Base-by-base conservation (phyloP, 495 filamentous ascomycete genomes). In the Tuber aestivum region DNA sequence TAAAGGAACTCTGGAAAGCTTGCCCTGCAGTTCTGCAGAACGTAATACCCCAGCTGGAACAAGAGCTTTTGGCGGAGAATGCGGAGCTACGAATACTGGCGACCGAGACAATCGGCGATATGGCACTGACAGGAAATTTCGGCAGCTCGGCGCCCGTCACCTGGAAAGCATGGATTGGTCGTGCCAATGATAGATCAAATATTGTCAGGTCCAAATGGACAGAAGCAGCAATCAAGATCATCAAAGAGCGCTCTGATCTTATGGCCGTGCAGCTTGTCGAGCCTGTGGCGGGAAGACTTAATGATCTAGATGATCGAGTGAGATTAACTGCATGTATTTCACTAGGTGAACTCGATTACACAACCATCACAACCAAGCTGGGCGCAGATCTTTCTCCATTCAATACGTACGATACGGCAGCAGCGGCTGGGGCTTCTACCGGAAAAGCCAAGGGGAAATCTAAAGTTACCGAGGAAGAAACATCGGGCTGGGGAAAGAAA, bases 1-100 rank as follows among this genome's bases (percentile, higher is more conserved):
- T 97, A 38, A 89, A 94, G 69, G 95, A 99, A 83, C 88, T 99
- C 12, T 99, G 95, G 95, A 91, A 93, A 78, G 94, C 94, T 61
- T 93, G 92, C 44, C 94, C 95, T 21, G 87, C 91, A 41, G 94
- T 97, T 32, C 87, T 99, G 18, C 92, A 93, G 75, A 97, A 97
- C 79, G 94, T 98, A 32, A 91, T 99, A 41, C 95, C 94, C 8
- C 94, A 97, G 80, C 86, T 99, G 71, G 96, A 99, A 81, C 92
- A 93, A 61, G 95, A 99, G 83, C 84, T 99, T 35, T 91, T 91
- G 8, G 93, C 93, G 10, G 96, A 98, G 83, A 95, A 96, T 70
- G 87, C 93, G 5, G 90, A 94, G 75, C 84, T 99, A 32, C 92
- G 95, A 44, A 87, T 93, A 61, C 86, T 98, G 38, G 95, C 94